A percentile compares a stretch with the other conserved stretches of the same genome.
phyloP scores from a whole-genome alignment of 2,329 filamentous ascomycete genomes.

The Magnaporthiopsis poae region DNA sequence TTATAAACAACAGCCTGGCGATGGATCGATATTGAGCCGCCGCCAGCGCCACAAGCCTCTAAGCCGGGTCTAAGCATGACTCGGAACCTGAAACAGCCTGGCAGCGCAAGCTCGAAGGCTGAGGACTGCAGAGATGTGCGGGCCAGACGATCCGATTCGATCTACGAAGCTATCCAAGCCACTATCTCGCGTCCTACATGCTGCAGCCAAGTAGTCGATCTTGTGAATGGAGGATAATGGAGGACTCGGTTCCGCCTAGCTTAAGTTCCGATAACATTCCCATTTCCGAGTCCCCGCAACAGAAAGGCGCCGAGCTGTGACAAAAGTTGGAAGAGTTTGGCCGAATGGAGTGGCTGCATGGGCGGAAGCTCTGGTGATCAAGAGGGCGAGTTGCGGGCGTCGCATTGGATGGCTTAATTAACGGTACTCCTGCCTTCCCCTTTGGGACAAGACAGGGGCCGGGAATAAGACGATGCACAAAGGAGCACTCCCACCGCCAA shows the following conservation, averaged over 20 bases:
- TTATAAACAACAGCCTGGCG: not conserved
- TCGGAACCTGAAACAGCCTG: not conserved
- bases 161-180: not conserved
- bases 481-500: no score
- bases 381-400: not conserved
- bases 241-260: not conserved
- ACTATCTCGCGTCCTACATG: not conserved
- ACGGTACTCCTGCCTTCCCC: not conserved
- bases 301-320: not conserved
- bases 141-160: not conserved
- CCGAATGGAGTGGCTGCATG: not conserved
- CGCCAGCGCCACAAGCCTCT: no score
- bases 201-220: not conserved
- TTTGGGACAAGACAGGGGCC: not conserved
- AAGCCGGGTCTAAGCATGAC: not conserved
- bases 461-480: no score
- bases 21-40: not conserved
- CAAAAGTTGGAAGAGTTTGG: not conserved
- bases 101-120: not conserved
- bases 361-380: not conserved
- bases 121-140: not conserved
- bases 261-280: no score
- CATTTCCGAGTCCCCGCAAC: not conserved
- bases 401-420: not conserved
- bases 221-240: not conserved